Base-by-base conservation (phyloP, 345 rosid genomes). In the Alliaria petiolata region DNA sequence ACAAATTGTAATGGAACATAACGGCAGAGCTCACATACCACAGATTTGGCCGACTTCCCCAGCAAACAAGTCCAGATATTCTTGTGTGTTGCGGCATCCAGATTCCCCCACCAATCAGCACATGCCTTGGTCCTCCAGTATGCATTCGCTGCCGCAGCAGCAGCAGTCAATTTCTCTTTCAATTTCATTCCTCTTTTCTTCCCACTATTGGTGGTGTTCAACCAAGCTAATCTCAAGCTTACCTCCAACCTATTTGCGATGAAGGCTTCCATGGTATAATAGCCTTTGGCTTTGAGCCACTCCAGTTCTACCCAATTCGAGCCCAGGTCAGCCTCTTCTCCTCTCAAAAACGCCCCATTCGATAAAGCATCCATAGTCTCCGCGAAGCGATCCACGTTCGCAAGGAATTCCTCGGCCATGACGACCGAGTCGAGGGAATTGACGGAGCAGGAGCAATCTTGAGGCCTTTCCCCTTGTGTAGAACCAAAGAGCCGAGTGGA, bases 61-160 rank as follows among this genome's bases (percentile, higher is more conserved):
- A 93, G 38, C 22, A 69, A 72, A 4, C 68, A 56, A 58, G 61
- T 78, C 78, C 85, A 70, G 9, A 87, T 64, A 40, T 85, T 86
- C 79, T 65, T 84, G 55, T 85, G 89, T 36, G 60, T 68, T 35
- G 71, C 75, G 35, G 68, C 75, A 69, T 84, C 89, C 83, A 93
- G 79, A 68, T 83, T 86, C 53, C 40, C 19, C 98, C 98, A 93
- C 98, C 98, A 93, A 72, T 93, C 95, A 13, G 76, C 47, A 62
- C 90, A 90, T 12, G 92, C 92, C 72, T 85, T 89, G 83, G 82
- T 89, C 87, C 98, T 91, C 96, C 97, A 93, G 74, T 82, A 93
- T 47, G 85, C 80, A 82, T 90, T 93, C 0, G 87, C 86, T 3
- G 92, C 84, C 31, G 70, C 62, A 30, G 92, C 83, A 0, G 90